A percentile compares a stretch with the other conserved stretches of the same genome.
phyloP scores from a whole-genome alignment of 345 rosid species.

The Gossypium sturtianum region DNA sequence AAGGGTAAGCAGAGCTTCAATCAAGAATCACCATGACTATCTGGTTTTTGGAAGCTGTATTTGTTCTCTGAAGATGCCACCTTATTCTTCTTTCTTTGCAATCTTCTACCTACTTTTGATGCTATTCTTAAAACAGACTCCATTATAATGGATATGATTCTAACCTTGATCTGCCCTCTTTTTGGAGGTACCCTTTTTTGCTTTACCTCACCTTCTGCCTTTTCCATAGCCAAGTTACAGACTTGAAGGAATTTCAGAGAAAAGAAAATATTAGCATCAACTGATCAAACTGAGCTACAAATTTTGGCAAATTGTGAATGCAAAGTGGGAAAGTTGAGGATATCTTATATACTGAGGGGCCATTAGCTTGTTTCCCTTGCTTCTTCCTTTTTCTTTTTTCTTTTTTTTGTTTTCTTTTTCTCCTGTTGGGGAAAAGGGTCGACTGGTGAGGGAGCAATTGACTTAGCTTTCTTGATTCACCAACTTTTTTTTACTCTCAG shows the following conservation, averaged over 20 bases:
- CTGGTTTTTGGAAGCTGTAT: neutral
- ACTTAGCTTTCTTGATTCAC: neutral
- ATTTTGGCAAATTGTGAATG: neutral
- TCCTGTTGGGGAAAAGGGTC: neutral
- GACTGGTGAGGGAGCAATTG: neutral
- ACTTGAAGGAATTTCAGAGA: neutral
- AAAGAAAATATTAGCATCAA: neutral
- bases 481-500: neutral
- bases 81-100: constrained; percentile 1
- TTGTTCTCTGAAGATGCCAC: neutral
- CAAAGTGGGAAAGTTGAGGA: neutral
- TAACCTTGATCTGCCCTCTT: constrained; percentile 6
- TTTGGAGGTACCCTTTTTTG: constrained; percentile 4
- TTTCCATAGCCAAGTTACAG: constrained; percentile 1
- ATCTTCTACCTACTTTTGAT: neutral
- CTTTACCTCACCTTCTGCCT: neutral
- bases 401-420: neutral
- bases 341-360: neutral
- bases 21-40: neutral
- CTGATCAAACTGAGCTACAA: neutral
- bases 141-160: neutral
- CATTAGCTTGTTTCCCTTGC: neutral
- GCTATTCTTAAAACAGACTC: constrained; percentile 3
- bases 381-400: too few species aligned
- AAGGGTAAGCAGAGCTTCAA: neutral